These are phyloP conservation scores for Cenchrus purpureus DNA, from an alignment of 176 grass and related monocot species.

Conservation along the genomic window DNA sequence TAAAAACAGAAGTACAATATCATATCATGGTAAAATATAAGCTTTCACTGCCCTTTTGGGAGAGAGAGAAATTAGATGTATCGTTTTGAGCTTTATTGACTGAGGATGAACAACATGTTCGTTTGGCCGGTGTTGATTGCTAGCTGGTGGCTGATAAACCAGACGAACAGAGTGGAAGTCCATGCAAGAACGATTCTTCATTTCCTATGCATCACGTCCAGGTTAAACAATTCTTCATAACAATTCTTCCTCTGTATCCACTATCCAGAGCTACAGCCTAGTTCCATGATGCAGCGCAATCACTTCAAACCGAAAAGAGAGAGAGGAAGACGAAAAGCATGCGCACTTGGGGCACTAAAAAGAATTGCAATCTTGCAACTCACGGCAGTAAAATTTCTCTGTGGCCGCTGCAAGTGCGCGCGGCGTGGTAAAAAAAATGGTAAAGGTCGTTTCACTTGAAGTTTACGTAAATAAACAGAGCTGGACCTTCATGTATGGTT, in stretches of 20 bases:
- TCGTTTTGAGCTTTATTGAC: too few relatives aligned
- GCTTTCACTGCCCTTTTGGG: too few relatives aligned
- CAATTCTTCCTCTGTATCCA: too few relatives aligned
- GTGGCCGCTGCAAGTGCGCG: constrained; percentile 18
- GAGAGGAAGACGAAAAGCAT: not conserved
- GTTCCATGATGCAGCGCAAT: constrained; percentile 33
- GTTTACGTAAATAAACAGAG: constrained; percentile 23
- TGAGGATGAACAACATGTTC: too few relatives aligned
- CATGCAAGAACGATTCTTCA: not conserved
- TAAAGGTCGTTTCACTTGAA: constrained; percentile 18
- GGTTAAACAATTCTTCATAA: too few relatives aligned
- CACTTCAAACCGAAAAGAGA: constrained; percentile 1
- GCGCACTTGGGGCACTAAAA: not conserved
- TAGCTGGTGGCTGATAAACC: not conserved
- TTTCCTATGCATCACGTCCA: not conserved
- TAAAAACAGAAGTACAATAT: too few relatives aligned
- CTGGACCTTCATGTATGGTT: too few relatives aligned
- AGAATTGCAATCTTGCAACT: constrained; percentile 30
- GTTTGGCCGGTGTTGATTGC: too few relatives aligned
- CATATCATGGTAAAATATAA: too few relatives aligned
- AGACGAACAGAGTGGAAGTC: too few relatives aligned
- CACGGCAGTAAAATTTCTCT: constrained; percentile 23
- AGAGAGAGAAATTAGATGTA: too few relatives aligned
- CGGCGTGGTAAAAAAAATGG: constrained; percentile 33
- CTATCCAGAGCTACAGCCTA: not conserved